Conservation (phyloP, 2,329 filamentous ascomycete genomes). For the Orbilia blumenaviensis region DNA sequence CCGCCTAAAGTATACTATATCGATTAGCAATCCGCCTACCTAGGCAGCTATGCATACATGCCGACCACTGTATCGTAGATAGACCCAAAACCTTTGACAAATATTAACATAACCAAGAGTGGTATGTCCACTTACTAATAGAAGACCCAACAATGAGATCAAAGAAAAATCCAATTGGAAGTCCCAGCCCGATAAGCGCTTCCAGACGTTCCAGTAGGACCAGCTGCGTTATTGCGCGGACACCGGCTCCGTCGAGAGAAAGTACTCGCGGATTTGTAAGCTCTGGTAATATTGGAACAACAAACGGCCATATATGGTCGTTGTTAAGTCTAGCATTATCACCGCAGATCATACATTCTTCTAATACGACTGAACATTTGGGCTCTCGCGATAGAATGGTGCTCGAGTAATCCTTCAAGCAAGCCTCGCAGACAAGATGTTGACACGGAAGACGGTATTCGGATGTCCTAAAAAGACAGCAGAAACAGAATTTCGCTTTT, state of each 20-base stretch:
- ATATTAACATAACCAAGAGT: too few relatives aligned
- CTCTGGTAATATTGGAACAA: background rate
- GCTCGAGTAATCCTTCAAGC: background rate
- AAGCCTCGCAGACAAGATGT: background rate
- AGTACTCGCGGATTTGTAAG: background rate
- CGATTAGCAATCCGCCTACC: too few relatives aligned
- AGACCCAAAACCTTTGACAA: too few relatives aligned
- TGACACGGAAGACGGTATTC: constrained; percentile 17
- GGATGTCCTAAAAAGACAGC: background rate
- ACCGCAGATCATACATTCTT: constrained; percentile 1
- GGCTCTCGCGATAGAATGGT: background rate
- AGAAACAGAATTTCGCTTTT: background rate
- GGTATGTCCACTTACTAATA: background rate
- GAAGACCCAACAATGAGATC: constrained; percentile 17
- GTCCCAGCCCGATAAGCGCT: background rate
- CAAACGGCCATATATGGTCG: background rate
- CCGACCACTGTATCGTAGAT: too few relatives aligned
- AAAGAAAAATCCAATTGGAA: constrained; percentile 24
- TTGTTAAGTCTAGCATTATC: background rate
- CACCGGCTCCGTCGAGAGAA: constrained; percentile 18
- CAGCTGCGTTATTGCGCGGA: constrained; percentile 9
- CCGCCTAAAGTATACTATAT: constrained; percentile 18
- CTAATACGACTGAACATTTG: background rate
- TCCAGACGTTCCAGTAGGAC: background rate
- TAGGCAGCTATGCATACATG: too few relatives aligned